A percentile compares a stretch with the other conserved stretches of the same genome.
These are phyloP conservation scores for Pyrenula massariospora DNA, from an alignment of 495 filamentous ascomycete species.

Conservation along the genomic window DNA sequence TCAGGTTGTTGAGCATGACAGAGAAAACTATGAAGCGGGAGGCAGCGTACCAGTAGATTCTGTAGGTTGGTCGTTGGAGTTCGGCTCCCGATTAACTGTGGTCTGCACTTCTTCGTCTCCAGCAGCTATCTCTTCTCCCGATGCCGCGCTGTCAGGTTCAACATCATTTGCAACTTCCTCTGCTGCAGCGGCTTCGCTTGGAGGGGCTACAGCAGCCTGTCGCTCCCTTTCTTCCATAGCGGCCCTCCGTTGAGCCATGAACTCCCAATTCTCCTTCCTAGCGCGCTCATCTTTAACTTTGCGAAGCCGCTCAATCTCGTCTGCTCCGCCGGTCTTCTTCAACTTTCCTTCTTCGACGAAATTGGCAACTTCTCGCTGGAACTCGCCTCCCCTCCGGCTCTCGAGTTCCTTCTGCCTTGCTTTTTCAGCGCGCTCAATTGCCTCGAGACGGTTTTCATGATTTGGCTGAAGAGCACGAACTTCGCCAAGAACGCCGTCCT, in stretches of 20 bases:
- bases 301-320: conserved; percentile 80
- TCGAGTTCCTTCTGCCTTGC: conserved; percentile 79
- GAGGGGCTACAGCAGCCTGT: conserved; percentile 7
- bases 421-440: conserved; percentile 91
- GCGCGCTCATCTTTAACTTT: conserved; percentile 80
- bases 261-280: conserved; percentile 74
- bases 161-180: conserved; percentile 8
- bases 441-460: conserved; percentile 82
- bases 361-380: conserved; percentile 74
- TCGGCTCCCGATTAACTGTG: neutral
- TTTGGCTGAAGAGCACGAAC: conserved; percentile 92
- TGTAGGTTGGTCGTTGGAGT: conserved; percentile 2
- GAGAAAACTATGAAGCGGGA: conserved; percentile 1
- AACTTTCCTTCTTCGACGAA: conserved; percentile 89
- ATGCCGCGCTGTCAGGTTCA: neutral
- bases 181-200: conserved; percentile 14
- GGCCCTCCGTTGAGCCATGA: conserved; percentile 39
- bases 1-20: neutral
- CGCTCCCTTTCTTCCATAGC: conserved; percentile 22
- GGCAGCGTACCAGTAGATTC: conserved; percentile 6
- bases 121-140: conserved; percentile 15
- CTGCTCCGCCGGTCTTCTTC: conserved; percentile 90
- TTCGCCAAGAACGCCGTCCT: conserved; percentile 84
- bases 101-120: conserved; percentile 3
- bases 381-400: conserved; percentile 59